Evolutionary conservation across 139 green algal genomes (phyloP).

Genomic region (Yamagishiella unicocca): DNA sequence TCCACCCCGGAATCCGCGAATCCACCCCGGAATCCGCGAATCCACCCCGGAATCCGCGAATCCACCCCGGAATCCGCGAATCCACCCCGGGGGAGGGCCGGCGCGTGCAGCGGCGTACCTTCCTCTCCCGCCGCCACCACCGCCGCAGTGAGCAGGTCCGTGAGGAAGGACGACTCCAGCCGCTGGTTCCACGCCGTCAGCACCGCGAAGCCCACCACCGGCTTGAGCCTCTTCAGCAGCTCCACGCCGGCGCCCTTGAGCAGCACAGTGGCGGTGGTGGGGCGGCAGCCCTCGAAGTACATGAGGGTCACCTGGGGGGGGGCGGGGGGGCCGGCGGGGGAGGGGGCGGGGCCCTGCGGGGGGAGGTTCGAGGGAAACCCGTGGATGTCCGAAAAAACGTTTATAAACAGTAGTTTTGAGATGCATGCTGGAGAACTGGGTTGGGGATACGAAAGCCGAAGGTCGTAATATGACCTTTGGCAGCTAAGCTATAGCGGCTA

Average conservation of each 20-base stretch:
- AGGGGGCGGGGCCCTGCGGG: neutral
- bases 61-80: no score
- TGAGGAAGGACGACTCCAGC: slow-evolving; percentile 78
- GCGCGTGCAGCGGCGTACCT: neutral
- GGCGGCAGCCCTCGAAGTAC: slow-evolving; percentile 81
- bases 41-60: no score
- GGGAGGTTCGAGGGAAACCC: no score
- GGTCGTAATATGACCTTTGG: no score
- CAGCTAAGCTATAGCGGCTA: no score
- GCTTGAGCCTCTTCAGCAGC: slow-evolving; percentile 62
- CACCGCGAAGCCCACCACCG: slow-evolving; percentile 69
- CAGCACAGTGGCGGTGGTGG: slow-evolving; percentile 83
- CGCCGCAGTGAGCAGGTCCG: slow-evolving; percentile 67
- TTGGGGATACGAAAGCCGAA: no score
- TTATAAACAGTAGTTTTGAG: no score
- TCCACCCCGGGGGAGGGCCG: neutral
- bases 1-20: no score
- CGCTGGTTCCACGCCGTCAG: slow-evolving; percentile 76
- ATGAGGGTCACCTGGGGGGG: slow-evolving; percentile 68
- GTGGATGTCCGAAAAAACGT: no score
- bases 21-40: no score
- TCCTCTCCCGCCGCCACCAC: slow-evolving; percentile 37
- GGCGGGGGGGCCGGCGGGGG: neutral
- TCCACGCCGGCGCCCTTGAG: slow-evolving; percentile 62
- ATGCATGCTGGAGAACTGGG: no score